phyloP scores from a whole-genome alignment of 2,329 filamentous ascomycete species.

The Aspergillus sp. region DNA sequence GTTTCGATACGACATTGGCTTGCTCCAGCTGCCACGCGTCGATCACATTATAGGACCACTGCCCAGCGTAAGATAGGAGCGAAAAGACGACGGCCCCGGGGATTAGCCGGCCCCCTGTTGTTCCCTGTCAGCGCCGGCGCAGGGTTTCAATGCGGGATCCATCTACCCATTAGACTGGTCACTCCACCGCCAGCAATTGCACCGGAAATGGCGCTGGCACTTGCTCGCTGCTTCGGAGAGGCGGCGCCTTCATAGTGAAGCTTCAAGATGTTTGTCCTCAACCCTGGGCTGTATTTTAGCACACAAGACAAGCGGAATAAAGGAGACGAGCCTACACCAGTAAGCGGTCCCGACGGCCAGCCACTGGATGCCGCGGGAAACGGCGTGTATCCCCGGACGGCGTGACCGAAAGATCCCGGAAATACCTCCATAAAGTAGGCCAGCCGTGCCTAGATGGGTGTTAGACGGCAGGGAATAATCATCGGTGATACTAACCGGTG shows the following conservation, averaged over 20 bases:
- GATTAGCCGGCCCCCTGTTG: slow-evolving; percentile 47
- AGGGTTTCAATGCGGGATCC: slow-evolving; percentile 3
- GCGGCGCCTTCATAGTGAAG: slow-evolving; percentile 43
- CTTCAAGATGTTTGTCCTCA: slow-evolving; percentile 37
- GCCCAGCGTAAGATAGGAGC: slow-evolving; percentile 48
- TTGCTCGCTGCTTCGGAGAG: slow-evolving; percentile 51
- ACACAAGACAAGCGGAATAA: slow-evolving; percentile 18
- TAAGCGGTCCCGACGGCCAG: slow-evolving; percentile 68
- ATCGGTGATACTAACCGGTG: slow-evolving; percentile 43
- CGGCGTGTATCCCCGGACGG: slow-evolving; percentile 58
- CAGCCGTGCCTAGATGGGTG: slow-evolving; percentile 31
- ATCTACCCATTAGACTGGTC: slow-evolving; percentile 47
- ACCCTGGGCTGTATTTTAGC: slow-evolving; percentile 38
- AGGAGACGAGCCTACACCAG: slow-evolving; percentile 50
- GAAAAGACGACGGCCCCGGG: slow-evolving; percentile 53
- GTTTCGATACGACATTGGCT: slow-evolving; percentile 26
- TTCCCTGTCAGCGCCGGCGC: slow-evolving; percentile 9
- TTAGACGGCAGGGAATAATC: too few species aligned
- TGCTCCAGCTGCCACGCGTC: slow-evolving; percentile 38
- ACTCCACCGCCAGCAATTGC: slow-evolving; percentile 52
- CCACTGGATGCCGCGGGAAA: slow-evolving; percentile 69
- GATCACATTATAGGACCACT: slow-evolving; percentile 45
- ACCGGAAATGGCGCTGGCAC: slow-evolving; percentile 62
- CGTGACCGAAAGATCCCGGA: slow-evolving; percentile 61
- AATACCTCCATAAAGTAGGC: slow-evolving; percentile 57